A percentile compares a stretch with the other conserved stretches of the same genome.
phyloP scores from a whole-genome alignment of 108 stramenopile genomes.

The Cyclotella baltica region DNA sequence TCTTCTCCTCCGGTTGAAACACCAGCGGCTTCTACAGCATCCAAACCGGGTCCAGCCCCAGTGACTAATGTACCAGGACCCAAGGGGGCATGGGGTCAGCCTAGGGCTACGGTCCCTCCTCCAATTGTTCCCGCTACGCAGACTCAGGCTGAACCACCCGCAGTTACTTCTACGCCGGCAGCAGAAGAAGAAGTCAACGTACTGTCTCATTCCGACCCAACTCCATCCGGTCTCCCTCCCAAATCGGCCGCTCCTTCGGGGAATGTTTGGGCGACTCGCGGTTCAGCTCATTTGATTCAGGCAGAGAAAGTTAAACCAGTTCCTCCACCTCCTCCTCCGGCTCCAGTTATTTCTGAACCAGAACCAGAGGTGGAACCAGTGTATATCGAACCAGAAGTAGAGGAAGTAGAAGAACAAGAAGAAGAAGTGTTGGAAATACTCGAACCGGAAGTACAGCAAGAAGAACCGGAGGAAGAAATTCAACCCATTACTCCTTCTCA shows the following conservation, averaged over 20 bases:
- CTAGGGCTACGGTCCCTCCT: conserved; percentile 33
- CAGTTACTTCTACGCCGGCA: conserved; percentile 13
- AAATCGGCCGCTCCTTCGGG: conserved; percentile 49
- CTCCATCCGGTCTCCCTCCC: conserved; percentile 58
- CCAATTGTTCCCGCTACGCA: background rate
- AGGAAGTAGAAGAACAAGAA: conserved; percentile 25
- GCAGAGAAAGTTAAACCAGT: conserved; percentile 70
- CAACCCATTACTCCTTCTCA: conserved; percentile 10
- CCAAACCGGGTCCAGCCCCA: conserved; percentile 52
- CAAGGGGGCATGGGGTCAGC: conserved; percentile 74
- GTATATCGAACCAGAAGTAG: background rate
- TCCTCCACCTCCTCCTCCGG: conserved; percentile 46
- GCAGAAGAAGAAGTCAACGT: background rate
- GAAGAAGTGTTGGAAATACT: too few species aligned
- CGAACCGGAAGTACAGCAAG: conserved; percentile 33
- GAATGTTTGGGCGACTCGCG: conserved; percentile 92
- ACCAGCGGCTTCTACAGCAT: conserved; percentile 34
- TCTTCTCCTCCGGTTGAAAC: background rate
- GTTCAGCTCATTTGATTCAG: conserved; percentile 86
- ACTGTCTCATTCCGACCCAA: conserved; percentile 53
- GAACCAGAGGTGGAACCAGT: conserved; percentile 28
- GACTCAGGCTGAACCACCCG: conserved; percentile 17
- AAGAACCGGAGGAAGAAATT: conserved; percentile 37
- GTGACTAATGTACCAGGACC: conserved; percentile 55
- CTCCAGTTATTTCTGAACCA: conserved; percentile 2